phyloP scores from a whole-genome alignment of 176 grass and related monocot species.

The Paspalum notatum region DNA sequence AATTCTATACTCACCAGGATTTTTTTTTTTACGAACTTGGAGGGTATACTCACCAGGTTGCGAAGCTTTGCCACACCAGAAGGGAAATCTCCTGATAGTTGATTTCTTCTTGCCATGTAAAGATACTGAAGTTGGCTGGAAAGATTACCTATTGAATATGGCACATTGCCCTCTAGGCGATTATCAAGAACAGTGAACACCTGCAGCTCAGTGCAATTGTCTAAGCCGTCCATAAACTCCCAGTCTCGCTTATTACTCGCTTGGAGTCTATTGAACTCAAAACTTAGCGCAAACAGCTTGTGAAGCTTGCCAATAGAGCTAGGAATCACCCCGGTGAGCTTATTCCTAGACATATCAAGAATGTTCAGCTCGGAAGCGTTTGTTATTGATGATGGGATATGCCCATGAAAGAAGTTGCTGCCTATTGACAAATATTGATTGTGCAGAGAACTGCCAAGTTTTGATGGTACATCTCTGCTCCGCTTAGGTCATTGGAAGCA shows the following conservation, averaged over 20 bases:
- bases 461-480: neutral
- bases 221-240: constrained; percentile 35
- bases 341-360: constrained; percentile 2
- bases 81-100: no score
- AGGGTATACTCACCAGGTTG: no score
- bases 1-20: no score
- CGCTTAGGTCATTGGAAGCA: neutral
- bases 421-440: neutral
- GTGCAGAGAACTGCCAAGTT: neutral
- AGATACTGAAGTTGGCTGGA: no score
- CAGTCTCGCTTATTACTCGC: neutral
- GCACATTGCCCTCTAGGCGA: neutral
- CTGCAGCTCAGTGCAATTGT: constrained; percentile 9
- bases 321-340: constrained; percentile 26
- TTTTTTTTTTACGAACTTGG: no score
- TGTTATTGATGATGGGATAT: neutral
- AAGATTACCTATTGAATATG: neutral
- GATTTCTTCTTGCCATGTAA: no score
- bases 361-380: neutral
- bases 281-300: neutral
- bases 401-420: neutral
- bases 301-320: constrained; percentile 15
- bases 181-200: neutral
- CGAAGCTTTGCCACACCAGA: no score
- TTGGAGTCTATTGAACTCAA: neutral